Percentiles rank a stretch among this genome's conserved stretches.
These are phyloP conservation scores for Amanita polypyramis DNA, from an alignment of 768 basidiomycete genomes.

Conservation along the genomic window DNA sequence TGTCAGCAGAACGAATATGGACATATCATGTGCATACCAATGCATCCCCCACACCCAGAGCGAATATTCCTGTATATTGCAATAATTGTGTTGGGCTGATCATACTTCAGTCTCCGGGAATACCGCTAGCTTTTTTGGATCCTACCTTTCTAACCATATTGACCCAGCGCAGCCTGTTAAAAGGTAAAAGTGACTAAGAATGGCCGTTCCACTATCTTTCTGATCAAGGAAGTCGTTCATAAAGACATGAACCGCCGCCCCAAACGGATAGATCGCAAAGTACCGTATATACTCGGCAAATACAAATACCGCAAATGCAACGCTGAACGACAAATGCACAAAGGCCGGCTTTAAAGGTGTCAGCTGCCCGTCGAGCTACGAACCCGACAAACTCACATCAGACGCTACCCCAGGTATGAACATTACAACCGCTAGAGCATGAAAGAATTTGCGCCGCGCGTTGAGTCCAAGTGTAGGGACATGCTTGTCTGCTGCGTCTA, in stretches of 20 bases:
- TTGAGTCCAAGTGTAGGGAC: constrained; percentile 87
- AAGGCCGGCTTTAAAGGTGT: constrained; percentile 74
- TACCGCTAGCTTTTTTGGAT: constrained; percentile 1
- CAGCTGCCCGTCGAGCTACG: constrained; percentile 10
- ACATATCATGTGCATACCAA: constrained; percentile 42
- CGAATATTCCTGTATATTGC: constrained; percentile 78
- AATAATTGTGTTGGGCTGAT: constrained; percentile 32
- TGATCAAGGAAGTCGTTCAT: constrained; percentile 96
- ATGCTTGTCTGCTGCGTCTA: constrained; percentile 84
- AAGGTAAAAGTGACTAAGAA: constrained; percentile 95
- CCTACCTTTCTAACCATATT: constrained; percentile 91
- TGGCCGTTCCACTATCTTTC: constrained; percentile 91
- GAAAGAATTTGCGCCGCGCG: constrained; percentile 93
- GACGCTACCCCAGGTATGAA: constrained; percentile 89
- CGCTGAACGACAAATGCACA: constrained; percentile 88
- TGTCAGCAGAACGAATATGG: neutral
- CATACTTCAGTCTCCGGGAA: neutral
- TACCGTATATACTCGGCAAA: constrained; percentile 98
- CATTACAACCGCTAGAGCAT: constrained; percentile 92
- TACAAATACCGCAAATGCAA: constrained; percentile 88
- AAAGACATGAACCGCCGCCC: constrained; percentile 87
- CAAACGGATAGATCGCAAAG: constrained; percentile 96
- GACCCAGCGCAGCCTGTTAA: constrained; percentile 91
- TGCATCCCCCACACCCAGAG: constrained; percentile 89
- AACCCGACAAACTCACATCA: constrained; percentile 53